Conservation (phyloP, 768 basidiomycete genomes). For the Boletus coccyginus region DNA sequence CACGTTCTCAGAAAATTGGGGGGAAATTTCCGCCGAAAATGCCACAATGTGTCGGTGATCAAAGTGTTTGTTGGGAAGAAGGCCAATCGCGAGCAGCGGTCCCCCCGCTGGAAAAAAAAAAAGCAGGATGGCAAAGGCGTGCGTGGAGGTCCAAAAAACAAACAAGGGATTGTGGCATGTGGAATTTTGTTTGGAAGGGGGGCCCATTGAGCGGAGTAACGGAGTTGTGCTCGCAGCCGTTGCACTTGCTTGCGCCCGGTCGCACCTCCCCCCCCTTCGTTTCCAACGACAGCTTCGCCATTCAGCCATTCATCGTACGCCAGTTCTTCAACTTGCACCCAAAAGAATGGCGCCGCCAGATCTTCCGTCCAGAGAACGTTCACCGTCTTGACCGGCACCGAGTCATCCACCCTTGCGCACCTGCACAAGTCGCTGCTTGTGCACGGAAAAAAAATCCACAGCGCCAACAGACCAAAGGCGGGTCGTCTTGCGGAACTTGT, state of each 20-base stretch:
- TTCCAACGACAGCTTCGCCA: background rate
- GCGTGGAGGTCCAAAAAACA: no score
- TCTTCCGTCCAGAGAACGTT: background rate
- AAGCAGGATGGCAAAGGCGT: no score
- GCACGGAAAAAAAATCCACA: constrained; percentile 1
- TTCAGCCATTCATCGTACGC: constrained; percentile 6
- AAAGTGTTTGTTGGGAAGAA: background rate
- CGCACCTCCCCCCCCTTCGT: background rate
- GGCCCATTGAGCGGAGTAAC: constrained; percentile 4
- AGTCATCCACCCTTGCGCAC: background rate
- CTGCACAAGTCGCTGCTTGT: background rate
- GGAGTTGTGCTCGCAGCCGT: constrained; percentile 14
- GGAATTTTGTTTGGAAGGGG: constrained; percentile 7
- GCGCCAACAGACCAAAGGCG: background rate
- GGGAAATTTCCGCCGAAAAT: background rate
- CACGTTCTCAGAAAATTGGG: background rate
- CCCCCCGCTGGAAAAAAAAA: no score
- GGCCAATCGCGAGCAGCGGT: background rate
- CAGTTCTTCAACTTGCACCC: constrained; percentile 2
- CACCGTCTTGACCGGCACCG: constrained; percentile 11
- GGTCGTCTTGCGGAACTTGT: constrained; percentile 9
- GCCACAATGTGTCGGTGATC: background rate
- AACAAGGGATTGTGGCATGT: constrained; percentile 8
- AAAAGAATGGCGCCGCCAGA: background rate
- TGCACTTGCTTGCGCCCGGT: no score